These are phyloP conservation scores for Cadophora sp. DNA, from an alignment of 2,329 filamentous ascomycete genomes.

Conservation along the genomic window DNA sequence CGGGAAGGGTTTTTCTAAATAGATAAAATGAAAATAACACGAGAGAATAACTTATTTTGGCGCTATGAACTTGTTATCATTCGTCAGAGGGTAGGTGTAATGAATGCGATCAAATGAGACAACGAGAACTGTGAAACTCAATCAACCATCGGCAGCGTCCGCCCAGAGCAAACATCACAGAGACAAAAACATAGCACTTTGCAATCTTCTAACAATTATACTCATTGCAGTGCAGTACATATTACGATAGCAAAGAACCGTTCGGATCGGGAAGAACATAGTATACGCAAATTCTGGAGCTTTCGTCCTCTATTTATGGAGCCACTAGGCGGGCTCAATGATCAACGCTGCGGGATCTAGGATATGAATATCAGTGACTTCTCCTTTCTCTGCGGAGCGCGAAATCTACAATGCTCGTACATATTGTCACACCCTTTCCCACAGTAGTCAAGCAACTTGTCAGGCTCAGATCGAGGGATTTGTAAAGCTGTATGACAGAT, in stretches of 20 bases:
- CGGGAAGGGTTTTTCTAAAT: neutral
- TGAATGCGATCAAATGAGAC: neutral
- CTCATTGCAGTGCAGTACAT: slow-evolving; percentile 24
- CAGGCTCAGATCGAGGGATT: neutral
- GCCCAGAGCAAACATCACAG: slow-evolving; percentile 12
- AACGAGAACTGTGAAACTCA: neutral
- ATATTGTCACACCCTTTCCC: neutral
- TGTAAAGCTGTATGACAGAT: neutral
- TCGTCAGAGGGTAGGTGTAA: slow-evolving; percentile 11
- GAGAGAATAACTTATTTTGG: neutral
- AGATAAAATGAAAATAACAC: neutral
- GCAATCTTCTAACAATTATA: slow-evolving; percentile 28
- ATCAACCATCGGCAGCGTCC: slow-evolving; percentile 15
- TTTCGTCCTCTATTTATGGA: too few species aligned
- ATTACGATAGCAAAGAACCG: slow-evolving; percentile 26
- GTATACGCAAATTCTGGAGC: too few species aligned
- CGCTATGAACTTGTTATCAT: neutral
- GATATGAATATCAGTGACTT: neutral
- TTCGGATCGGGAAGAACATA: too few species aligned
- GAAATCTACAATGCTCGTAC: neutral
- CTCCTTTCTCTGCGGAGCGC: neutral
- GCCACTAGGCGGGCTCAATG: neutral
- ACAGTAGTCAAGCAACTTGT: slow-evolving; percentile 1
- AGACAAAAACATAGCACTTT: slow-evolving; percentile 24
- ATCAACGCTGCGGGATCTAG: slow-evolving; percentile 1